Percentiles rank a stretch among this genome's conserved stretches.
These are phyloP conservation scores for Entomortierella lignicola DNA, from an alignment of 192 early-diverging fungal genomes.

Conservation along the genomic window DNA sequence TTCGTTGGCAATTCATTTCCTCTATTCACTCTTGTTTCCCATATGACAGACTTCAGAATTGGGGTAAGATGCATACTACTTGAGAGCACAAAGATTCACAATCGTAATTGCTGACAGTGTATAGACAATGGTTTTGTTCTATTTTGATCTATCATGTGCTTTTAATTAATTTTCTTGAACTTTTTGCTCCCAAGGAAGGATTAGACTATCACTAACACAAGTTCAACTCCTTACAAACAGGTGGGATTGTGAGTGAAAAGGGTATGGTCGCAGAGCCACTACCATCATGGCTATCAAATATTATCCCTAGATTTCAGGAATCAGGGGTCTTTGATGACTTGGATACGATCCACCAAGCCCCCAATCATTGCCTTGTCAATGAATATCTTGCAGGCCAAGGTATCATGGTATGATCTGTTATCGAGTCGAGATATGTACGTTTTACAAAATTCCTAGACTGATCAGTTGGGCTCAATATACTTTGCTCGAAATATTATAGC, in stretches of 20 bases:
- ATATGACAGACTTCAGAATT: constrained; percentile 60
- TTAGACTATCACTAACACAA: neutral
- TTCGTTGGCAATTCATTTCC: neutral
- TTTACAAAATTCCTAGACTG: too few relatives aligned
- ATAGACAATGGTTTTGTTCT: neutral
- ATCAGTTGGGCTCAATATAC: neutral
- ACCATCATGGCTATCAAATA: constrained; percentile 51
- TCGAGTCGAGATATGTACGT: too few relatives aligned
- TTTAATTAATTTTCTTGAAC: too few relatives aligned
- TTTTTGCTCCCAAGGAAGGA: too few relatives aligned
- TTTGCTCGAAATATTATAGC: constrained; percentile 21
- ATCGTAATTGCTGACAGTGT: neutral
- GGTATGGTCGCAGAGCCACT: constrained; percentile 59
- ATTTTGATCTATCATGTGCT: too few relatives aligned
- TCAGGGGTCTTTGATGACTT: constrained; percentile 48
- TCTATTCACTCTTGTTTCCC: neutral
- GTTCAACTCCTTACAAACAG: constrained; percentile 5
- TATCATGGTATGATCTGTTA: constrained; percentile 51
- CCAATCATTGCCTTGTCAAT: constrained; percentile 65
- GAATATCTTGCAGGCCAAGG: constrained; percentile 66
- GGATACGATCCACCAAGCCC: constrained; percentile 50
- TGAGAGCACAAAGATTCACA: neutral
- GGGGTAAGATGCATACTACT: constrained; percentile 47
- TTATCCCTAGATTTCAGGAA: constrained; percentile 41
- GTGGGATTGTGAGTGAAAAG: constrained; percentile 43